Evolutionary conservation across 2,329 filamentous ascomycete species (phyloP).

Genomic region (Fusarium gaditjirri): DNA sequence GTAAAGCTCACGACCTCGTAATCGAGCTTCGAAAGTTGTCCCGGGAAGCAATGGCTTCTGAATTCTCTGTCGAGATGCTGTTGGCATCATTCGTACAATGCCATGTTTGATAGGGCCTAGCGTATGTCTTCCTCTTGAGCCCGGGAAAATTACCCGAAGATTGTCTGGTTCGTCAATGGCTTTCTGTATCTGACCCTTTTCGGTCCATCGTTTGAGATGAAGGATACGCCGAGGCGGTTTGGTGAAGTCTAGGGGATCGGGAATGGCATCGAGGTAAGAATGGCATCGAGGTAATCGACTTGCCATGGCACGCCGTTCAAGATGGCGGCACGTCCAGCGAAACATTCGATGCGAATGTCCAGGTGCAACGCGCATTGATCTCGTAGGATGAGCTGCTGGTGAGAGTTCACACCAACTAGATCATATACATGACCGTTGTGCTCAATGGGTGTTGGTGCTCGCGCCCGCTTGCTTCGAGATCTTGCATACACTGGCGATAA

Average conservation of each 20-base stretch:
- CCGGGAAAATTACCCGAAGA: not conserved
- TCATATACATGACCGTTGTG: not conserved
- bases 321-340: not conserved
- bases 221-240: not conserved
- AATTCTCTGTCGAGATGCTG: not conserved
- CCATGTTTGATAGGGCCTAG: slow-evolving; percentile 3
- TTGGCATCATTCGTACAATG: slow-evolving; percentile 8
- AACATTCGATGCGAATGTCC: not conserved
- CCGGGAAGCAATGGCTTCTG: not conserved
- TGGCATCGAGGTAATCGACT: too few species aligned
- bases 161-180: not conserved
- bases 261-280: not conserved
- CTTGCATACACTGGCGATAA: not conserved
- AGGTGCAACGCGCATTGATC: not conserved
- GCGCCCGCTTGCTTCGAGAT: not conserved
- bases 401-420: not conserved
- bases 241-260: not conserved
- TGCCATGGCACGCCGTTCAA: not conserved
- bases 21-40: not conserved
- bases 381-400: not conserved
- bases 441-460: not conserved
- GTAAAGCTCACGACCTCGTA: not conserved
- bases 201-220: not conserved
- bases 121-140: not conserved
- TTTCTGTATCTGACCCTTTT: accelerated